These are phyloP conservation scores for Wolfiporia cocos DNA, from an alignment of 1,284 basidiomycete genomes.

Conservation along the genomic window DNA sequence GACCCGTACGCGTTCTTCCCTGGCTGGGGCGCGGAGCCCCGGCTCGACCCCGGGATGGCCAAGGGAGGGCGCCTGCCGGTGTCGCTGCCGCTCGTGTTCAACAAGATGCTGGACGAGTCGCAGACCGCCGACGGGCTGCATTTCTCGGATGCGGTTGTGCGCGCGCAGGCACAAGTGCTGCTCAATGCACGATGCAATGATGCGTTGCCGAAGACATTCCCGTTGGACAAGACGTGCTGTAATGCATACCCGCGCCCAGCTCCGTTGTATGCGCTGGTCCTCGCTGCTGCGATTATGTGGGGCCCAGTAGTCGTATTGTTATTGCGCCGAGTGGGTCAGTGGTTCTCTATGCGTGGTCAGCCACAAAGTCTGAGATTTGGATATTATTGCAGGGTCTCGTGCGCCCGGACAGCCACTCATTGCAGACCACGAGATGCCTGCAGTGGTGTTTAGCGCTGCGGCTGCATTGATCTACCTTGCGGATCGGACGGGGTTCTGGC, in stretches of 20 bases:
- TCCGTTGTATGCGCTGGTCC: conserved; percentile 52
- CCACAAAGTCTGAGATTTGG: neutral
- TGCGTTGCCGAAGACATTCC: conserved; percentile 58
- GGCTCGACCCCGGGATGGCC: too few relatives aligned
- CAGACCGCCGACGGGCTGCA: conserved; percentile 83
- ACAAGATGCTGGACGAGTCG: conserved; percentile 64
- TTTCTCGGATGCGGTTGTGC: conserved; percentile 60
- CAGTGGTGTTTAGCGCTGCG: conserved; percentile 60
- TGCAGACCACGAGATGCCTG: conserved; percentile 32
- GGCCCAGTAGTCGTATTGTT: conserved; percentile 46
- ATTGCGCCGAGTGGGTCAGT: conserved; percentile 28
- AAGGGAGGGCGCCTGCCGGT: conserved; percentile 29
- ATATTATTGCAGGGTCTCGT: conserved; percentile 17
- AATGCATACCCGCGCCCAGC: conserved; percentile 67
- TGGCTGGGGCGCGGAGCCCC: conserved; percentile 11
- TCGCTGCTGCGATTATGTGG: conserved; percentile 47
- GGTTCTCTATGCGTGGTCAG: neutral
- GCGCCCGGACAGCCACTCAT: conserved; percentile 32
- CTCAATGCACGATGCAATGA: conserved; percentile 84
- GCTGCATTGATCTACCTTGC: conserved; percentile 68
- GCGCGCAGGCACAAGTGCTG: conserved; percentile 71
- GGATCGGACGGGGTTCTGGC: conserved; percentile 78
- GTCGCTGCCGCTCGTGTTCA: conserved; percentile 71
- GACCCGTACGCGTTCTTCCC: conserved; percentile 26
- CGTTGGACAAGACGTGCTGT: conserved; percentile 82